These are phyloP conservation scores for Solanum chaucha DNA, from an alignment of 257 asterid genomes.

Conservation along the genomic window DNA sequence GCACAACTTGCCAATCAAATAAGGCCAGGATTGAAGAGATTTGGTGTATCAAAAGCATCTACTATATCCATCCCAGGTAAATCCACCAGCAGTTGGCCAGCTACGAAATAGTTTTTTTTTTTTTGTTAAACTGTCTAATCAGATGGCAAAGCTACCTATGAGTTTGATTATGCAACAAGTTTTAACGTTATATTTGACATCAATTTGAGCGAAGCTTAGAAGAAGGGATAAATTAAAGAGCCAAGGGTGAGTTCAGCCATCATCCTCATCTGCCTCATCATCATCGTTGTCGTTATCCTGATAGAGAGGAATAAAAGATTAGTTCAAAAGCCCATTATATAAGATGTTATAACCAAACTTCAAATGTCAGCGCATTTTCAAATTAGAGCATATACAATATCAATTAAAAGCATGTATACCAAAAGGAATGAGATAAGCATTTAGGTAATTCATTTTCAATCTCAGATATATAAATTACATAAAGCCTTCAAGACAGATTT, in stretches of 20 bases:
- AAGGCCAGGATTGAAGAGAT: not conserved
- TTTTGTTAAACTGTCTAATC: not conserved
- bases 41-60: not conserved
- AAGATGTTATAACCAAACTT: conserved; percentile 1
- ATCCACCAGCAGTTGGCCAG: not conserved
- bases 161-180: not conserved
- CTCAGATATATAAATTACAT: not conserved
- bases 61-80: not conserved
- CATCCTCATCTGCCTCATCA: conserved; percentile 11
- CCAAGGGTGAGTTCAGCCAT: not conserved
- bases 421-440: not conserved
- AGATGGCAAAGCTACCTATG: not conserved
- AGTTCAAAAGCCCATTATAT: not conserved
- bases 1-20: not conserved
- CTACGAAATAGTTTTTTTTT: not conserved
- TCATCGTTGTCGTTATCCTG: conserved; percentile 9
- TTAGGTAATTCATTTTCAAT: not conserved
- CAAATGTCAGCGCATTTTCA: not conserved
- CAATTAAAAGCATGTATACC: not conserved
- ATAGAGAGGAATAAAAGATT: not conserved
- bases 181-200: not conserved
- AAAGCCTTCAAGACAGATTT: not conserved
- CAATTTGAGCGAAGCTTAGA: not conserved
- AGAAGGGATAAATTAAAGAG: not conserved
- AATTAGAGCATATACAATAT: not conserved